Base-by-base conservation (phyloP, 139 green algal genomes). In the Eudorina sp. region DNA sequence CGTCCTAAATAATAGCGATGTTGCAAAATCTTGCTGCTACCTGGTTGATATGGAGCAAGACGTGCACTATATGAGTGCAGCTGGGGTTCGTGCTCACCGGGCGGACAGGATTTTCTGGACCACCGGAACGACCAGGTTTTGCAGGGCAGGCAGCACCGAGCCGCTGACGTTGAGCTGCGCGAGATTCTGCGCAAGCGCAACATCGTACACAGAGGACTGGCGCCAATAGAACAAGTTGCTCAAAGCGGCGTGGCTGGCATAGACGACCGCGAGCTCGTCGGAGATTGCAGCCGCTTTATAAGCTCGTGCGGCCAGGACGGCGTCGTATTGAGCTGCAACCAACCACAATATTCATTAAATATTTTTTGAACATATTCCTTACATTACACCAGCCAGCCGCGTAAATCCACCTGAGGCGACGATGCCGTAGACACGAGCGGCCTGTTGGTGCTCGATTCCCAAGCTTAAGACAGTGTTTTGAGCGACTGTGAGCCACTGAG, bases 171-270 rank as follows among this genome's bases (percentile, higher is more conserved):
- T 40, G 58, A 46, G 40, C 4, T 31, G 40, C 4, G 79, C 41
- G 27, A 86, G 79, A 16, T 86, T 40, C 8, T 19, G 27, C 19
- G 4, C 18, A 1, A 86, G 79, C 34, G 38, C 40, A 0, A 62
- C 1, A 31, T 86, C 79, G 21, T 76, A 86, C 7, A 60, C 31
- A 11, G 38, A 0, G 27, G 8, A 64, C 29, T 75, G 58, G 41
- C 79, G 58, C 58, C 79, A 75, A 46, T 60, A 25, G 79, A 86
- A 86, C 29, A 75, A 31, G 58, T 46, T 7, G 5, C 38, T 62
- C 7, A 86, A 40, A 11, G 27, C 79, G 5, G 60, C 23, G 60
- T 86, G 79, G n/a, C 29, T 46, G 41, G 79, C 58, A 29, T 64
- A 86, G 11, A 7, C 66, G 34, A n/a, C 66, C 29, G 66, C 66